Base-by-base conservation (phyloP, 176 grass and related monocot species). In the Ampelocalamus luodianensis region DNA sequence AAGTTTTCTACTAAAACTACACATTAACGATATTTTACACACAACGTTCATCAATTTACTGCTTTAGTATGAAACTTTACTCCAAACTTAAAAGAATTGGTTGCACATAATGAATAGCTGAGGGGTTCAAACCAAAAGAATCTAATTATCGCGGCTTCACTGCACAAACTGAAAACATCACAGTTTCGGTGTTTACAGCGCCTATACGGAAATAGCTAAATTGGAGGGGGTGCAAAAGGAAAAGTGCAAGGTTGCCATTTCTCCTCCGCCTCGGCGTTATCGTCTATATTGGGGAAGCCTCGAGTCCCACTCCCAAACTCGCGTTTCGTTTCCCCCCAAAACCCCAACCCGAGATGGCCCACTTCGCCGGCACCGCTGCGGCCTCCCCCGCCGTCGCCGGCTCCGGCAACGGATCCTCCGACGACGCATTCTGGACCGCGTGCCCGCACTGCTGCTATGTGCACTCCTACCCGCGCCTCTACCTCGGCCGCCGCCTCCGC, bases 401-500 rank as follows among this genome's bases (percentile, higher is more conserved):
- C 0, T 16, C 6, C 51, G 55, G 22, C 17, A n/a, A 13, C 17
- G 51, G 13, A 50, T 58, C 53, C 42, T 18, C 55, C 20, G 54
- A 5, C 24, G 68, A 10, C 3, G 79, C 68, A 3, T 87, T 90
- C 89, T 90, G 79, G 84, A 90, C 89, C 48, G 79, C 80, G 49
- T 87, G 84, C 74, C 89, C 84, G 49, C 79, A 82, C 79, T 90
- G 74, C 84, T 87, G 89, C 80, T 79, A 90, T 60, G 74, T 79
- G 49, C 84, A 90, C 59, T 87, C 74, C 68, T 90, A 83, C 84
- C 74, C 22, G 46, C 89, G 89, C n/a, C 7, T 15, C n/a, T 83
- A 87, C 79, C 46, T 73, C 6, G 88, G 79, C 27, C 84, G 49
- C 73, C 58, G 65, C 67, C 88, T 90, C 22, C 66, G 73, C 79